Conservation (phyloP, 306 rosid genomes). For the Prunus armeniaca region DNA sequence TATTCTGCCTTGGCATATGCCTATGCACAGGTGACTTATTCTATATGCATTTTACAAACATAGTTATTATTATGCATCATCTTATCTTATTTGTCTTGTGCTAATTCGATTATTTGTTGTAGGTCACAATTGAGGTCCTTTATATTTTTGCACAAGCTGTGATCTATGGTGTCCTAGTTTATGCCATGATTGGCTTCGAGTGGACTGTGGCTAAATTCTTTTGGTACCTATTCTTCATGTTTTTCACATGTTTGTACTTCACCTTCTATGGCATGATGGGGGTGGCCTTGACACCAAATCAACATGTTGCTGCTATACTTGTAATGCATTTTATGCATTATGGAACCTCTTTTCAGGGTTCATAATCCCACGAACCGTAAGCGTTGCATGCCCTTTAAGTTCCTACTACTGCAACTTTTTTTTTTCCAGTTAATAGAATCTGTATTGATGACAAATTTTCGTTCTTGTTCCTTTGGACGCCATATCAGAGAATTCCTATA, state of each 20-base stretch:
- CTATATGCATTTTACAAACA: background rate
- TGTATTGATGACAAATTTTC: background rate
- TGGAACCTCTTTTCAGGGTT: constrained; percentile 52
- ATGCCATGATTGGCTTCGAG: constrained; percentile 54
- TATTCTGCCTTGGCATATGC: constrained; percentile 50
- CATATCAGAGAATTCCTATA: constrained; percentile 46
- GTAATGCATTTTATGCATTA: constrained; percentile 22
- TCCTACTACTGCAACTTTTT: background rate
- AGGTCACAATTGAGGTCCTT: constrained; percentile 47
- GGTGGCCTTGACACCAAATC: constrained; percentile 42
- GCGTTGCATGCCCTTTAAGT: constrained; percentile 1
- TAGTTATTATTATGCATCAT: background rate
- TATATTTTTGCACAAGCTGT: constrained; percentile 35
- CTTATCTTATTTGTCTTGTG: background rate
- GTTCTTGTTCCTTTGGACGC: background rate
- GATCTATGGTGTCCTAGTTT: constrained; percentile 39
- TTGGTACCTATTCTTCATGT: constrained; percentile 48
- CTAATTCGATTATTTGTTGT: background rate
- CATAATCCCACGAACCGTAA: constrained; percentile 42
- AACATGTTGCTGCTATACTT: constrained; percentile 20
- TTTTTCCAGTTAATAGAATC: no score
- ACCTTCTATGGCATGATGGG: constrained; percentile 61
- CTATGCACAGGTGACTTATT: constrained; percentile 35
- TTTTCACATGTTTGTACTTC: constrained; percentile 38
- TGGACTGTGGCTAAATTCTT: constrained; percentile 30